These are phyloP conservation scores for Gentiana macrophylla DNA, from an alignment of 257 asterid species.

Conservation along the genomic window DNA sequence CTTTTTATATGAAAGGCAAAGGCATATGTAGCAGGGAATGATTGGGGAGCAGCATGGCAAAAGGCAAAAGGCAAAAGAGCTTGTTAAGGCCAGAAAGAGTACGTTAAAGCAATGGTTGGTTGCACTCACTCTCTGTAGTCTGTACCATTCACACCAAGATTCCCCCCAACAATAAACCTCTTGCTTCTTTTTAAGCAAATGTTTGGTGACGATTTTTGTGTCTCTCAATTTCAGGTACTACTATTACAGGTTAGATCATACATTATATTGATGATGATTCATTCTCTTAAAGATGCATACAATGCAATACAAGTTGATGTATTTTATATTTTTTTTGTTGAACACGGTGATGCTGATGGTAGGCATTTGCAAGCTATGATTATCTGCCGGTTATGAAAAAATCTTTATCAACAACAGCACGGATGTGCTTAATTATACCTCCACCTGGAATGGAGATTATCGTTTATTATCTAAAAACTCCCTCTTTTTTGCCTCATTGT, in stretches of 20 bases:
- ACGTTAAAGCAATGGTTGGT: conserved; percentile 21
- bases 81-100: conserved; percentile 33
- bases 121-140: conserved; percentile 16
- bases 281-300: no score
- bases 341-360: no score
- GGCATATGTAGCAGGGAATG: conserved; percentile 42
- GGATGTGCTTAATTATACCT: conserved; percentile 19
- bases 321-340: no score
- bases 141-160: conserved; percentile 31
- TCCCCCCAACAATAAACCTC: conserved; percentile 11
- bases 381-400: conserved; percentile 31
- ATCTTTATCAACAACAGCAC: conserved; percentile 23
- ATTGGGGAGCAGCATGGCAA: conserved; percentile 45
- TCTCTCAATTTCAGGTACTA: conserved; percentile 39
- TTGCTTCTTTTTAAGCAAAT: conserved; percentile 23
- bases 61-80: conserved; percentile 38
- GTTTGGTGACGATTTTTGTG: conserved; percentile 34
- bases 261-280: no score
- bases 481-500: conserved; percentile 30
- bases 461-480: conserved; percentile 26
- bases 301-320: no score
- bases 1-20: background rate
- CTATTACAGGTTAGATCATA: no score
- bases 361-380: conserved; percentile 34
- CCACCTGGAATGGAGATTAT: conserved; percentile 37